Conservation (phyloP, 2,329 filamentous ascomycete species). For the Colletotrichum sojae region DNA sequence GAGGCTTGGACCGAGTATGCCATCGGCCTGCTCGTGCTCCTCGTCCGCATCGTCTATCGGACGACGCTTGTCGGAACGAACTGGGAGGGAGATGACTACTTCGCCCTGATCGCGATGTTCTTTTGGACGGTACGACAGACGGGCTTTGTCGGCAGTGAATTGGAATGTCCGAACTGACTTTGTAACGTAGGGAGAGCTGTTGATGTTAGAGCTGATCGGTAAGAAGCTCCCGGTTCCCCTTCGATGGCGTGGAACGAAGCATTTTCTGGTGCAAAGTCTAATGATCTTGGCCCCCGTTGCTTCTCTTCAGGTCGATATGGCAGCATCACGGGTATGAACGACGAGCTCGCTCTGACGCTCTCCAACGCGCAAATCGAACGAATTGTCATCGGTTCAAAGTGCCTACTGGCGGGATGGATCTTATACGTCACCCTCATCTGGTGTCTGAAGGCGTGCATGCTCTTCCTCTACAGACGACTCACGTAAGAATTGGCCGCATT, state of each 20-base stretch:
- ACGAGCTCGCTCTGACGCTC: constrained; percentile 40
- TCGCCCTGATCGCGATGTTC: constrained; percentile 52
- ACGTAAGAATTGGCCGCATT: background rate
- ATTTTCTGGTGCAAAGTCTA: background rate
- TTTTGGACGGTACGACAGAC: constrained; percentile 54
- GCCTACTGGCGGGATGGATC: constrained; percentile 54
- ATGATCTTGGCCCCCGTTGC: background rate
- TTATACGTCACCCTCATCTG: constrained; percentile 59
- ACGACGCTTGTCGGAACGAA: constrained; percentile 55
- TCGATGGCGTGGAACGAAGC: background rate
- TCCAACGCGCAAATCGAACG: constrained; percentile 32
- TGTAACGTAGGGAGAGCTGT: constrained; percentile 9
- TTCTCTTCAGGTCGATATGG: constrained; percentile 46
- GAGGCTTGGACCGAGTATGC: constrained; percentile 62
- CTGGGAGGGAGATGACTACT: constrained; percentile 60
- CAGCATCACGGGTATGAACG: constrained; percentile 44
- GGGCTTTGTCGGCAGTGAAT: background rate
- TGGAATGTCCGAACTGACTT: background rate
- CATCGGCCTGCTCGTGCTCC: constrained; percentile 54
- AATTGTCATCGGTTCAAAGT: constrained; percentile 45
- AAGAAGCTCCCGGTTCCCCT: background rate
- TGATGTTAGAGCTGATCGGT: constrained; percentile 34
- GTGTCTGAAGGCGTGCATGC: constrained; percentile 58
- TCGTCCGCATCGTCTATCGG: constrained; percentile 56
- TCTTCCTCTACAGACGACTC: constrained; percentile 54